Conservation (phyloP, 495 filamentous ascomycete species). For the Penicillium dipodomyicola region DNA sequence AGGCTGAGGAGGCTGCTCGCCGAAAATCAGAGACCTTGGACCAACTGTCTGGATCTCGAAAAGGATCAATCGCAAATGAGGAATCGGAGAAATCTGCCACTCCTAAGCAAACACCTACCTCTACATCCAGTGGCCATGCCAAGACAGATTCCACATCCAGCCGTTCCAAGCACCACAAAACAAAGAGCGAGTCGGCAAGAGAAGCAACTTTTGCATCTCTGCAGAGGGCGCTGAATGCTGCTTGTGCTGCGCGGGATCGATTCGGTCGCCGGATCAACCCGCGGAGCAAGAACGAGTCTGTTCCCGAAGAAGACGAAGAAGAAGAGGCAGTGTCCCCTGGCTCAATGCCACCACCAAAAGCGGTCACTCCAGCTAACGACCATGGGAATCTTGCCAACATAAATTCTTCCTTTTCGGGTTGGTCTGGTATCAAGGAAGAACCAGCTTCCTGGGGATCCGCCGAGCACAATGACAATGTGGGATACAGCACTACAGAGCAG, state of each 20-base stretch:
- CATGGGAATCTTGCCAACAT: slow-evolving; percentile 16
- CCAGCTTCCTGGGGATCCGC: slow-evolving; percentile 34
- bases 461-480: slow-evolving; percentile 29
- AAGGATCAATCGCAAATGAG: slow-evolving; percentile 27
- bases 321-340: slow-evolving; percentile 34
- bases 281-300: slow-evolving; percentile 19
- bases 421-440: slow-evolving; percentile 34
- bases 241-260: slow-evolving; percentile 41
- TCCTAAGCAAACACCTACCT: slow-evolving; percentile 32
- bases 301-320: slow-evolving; percentile 12
- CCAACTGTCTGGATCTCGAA: slow-evolving; percentile 24
- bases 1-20: slow-evolving; percentile 43
- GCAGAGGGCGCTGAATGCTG: slow-evolving; percentile 46
- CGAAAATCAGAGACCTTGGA: slow-evolving; percentile 34
- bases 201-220: slow-evolving; percentile 48
- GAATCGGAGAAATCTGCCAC: slow-evolving; percentile 32
- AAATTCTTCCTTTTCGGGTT: slow-evolving; percentile 33
- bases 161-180: slow-evolving; percentile 39
- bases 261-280: slow-evolving; percentile 27
- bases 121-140: slow-evolving; percentile 24
- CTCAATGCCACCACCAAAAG: slow-evolving; percentile 31
- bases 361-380: slow-evolving; percentile 11
- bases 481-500: slow-evolving; percentile 20
- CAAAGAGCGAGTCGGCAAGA: slow-evolving; percentile 42
- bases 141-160: slow-evolving; percentile 22